Conservation (phyloP, 2,329 filamentous ascomycete genomes). For the Aspergillus chevalieri region DNA sequence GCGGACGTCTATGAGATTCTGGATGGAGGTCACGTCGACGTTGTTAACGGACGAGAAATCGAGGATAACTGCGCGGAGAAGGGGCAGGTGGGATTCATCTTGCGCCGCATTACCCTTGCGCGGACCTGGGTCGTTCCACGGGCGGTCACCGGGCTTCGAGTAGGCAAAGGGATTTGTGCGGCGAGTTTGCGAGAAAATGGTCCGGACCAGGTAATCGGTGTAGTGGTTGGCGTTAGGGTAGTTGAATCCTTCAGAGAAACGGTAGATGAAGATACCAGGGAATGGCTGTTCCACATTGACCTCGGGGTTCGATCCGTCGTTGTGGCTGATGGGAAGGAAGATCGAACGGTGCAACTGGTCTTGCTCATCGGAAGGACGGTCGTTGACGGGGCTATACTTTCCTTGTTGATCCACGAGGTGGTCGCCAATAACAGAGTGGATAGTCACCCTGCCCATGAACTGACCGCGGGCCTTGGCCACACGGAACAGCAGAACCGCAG, state of each 20-base stretch:
- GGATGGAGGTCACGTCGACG: slow-evolving; percentile 85
- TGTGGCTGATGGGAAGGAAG: slow-evolving; percentile 79
- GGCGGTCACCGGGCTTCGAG: slow-evolving; percentile 64
- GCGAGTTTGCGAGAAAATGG: slow-evolving; percentile 65
- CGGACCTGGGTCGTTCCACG: slow-evolving; percentile 91
- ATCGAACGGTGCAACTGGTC: slow-evolving; percentile 62
- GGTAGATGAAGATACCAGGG: slow-evolving; percentile 91
- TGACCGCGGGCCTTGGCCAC: slow-evolving; percentile 74
- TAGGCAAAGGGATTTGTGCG: slow-evolving; percentile 68
- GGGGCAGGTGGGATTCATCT: slow-evolving; percentile 52
- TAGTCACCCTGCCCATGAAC: slow-evolving; percentile 75
- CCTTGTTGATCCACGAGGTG: slow-evolving; percentile 61
- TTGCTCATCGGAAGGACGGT: slow-evolving; percentile 28
- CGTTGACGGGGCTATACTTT: slow-evolving; percentile 49
- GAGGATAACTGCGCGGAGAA: slow-evolving; percentile 80
- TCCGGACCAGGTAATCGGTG: slow-evolving; percentile 67
- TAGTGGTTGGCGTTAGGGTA: slow-evolving; percentile 91
- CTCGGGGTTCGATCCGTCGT: slow-evolving; percentile 84
- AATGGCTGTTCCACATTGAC: slow-evolving; percentile 75
- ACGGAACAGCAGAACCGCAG: slow-evolving; percentile 73
- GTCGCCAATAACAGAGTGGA: slow-evolving; percentile 78
- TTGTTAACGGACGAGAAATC: slow-evolving; percentile 94
- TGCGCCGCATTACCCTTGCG: slow-evolving; percentile 49
- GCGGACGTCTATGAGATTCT: slow-evolving; percentile 87
- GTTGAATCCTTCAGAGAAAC: slow-evolving; percentile 90